Evolutionary conservation across 139 green algal genomes (phyloP).

Genomic region (Tetraselmis striata): DNA sequence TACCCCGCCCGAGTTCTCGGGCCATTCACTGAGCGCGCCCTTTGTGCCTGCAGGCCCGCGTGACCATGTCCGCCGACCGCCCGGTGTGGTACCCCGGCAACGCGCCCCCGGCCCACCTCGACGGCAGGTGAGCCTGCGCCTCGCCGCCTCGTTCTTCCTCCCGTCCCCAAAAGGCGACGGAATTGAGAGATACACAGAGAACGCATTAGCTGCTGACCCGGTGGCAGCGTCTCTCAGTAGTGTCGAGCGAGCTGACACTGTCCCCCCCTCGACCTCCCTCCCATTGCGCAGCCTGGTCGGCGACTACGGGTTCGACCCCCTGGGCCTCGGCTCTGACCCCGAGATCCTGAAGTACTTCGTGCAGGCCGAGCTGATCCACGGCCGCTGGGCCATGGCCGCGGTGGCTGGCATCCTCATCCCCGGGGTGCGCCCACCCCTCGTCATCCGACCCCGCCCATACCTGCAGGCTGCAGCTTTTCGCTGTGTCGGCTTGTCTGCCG

Average conservation of each 20-base stretch:
- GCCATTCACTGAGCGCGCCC: not conserved
- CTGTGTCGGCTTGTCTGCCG: too few species aligned
- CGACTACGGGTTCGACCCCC: too few species aligned
- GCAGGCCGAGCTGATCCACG: conserved; percentile 60
- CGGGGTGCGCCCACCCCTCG: too few species aligned
- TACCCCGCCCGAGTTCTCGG: conserved; percentile 10
- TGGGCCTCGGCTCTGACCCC: conserved; percentile 60
- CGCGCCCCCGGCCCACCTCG: conserved; percentile 33
- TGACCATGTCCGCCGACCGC: conserved; percentile 9
- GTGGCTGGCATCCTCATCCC: not conserved
- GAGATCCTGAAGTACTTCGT: conserved; percentile 30
- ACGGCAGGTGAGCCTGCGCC: too few species aligned
- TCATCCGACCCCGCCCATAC: too few species aligned
- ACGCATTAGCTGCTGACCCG: too few species aligned
- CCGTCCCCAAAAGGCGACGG: too few species aligned
- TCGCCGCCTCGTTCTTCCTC: too few species aligned
- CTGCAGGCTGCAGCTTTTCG: too few species aligned
- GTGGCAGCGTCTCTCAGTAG: too few species aligned
- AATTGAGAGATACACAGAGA: too few species aligned
- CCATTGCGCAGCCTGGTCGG: conserved; percentile 23
- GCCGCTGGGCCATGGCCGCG: conserved; percentile 31
- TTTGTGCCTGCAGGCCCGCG: conserved; percentile 14
- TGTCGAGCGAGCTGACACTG: too few species aligned
- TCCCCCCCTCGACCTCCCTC: conserved; percentile 1
- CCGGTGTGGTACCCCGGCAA: conserved; percentile 37